A percentile compares a stretch with the other conserved stretches of the same genome.
These are phyloP conservation scores for Sphagnum fallax DNA, from an alignment of 228 moss, liverwort and hornwort species.

Conservation along the genomic window DNA sequence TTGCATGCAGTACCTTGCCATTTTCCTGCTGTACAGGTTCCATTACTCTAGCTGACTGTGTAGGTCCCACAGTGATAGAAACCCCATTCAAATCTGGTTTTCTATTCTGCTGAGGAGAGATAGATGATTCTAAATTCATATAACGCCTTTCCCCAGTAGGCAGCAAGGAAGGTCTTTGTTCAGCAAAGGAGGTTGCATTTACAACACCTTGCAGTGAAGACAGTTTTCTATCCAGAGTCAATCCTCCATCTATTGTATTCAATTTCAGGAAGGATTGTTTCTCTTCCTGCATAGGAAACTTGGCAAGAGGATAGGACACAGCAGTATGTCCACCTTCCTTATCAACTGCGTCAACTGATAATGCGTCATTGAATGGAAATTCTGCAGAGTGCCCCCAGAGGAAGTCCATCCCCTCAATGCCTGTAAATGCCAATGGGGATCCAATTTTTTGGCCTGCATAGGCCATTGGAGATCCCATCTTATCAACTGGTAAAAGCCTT, in stretches of 20 bases:
- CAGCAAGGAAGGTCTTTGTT: constrained; percentile 26
- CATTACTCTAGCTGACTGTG: constrained; percentile 22
- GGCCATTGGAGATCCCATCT: constrained; percentile 15
- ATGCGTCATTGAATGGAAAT: constrained; percentile 41
- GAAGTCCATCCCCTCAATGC: constrained; percentile 54
- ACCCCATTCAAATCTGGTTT: constrained; percentile 27
- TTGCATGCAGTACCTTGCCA: constrained; percentile 5
- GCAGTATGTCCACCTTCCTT: constrained; percentile 24
- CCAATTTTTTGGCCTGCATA: too few species aligned
- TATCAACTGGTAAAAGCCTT: constrained; percentile 26
- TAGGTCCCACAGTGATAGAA: constrained; percentile 18
- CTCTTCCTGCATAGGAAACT: constrained; percentile 23
- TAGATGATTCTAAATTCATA: constrained; percentile 15
- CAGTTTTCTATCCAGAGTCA: constrained; percentile 22
- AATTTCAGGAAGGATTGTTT: constrained; percentile 25
- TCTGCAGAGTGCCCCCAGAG: constrained; percentile 46
- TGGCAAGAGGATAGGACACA: constrained; percentile 8
- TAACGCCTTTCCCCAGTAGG: constrained; percentile 6
- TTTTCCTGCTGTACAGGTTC: constrained; percentile 28
- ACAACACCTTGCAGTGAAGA: constrained; percentile 8
- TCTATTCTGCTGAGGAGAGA: constrained; percentile 13
- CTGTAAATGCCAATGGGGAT: constrained; percentile 36
- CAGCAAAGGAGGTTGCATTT: constrained; percentile 16
- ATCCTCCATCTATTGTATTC: constrained; percentile 22
- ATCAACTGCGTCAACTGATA: constrained; percentile 25